A percentile compares a stretch with the other conserved stretches of the same genome.
Evolutionary conservation across 345 rosid species (phyloP).

Genomic region (Viola odorata): DNA sequence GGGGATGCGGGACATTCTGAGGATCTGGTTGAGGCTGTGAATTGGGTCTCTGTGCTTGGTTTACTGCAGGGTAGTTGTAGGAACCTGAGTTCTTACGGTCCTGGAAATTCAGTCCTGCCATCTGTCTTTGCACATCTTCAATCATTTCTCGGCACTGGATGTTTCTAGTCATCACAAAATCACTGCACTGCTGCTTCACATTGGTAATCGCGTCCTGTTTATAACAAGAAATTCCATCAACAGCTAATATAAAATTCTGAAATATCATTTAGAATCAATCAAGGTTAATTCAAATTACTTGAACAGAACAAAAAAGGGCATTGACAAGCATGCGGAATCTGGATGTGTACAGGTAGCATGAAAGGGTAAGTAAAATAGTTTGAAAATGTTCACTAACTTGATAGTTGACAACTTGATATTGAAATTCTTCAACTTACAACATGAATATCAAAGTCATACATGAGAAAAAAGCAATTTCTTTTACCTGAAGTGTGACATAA

Average conservation of each 20-base stretch:
- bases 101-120: slow-evolving; percentile 89
- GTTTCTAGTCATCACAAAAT: slow-evolving; percentile 93
- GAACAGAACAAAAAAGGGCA: background rate
- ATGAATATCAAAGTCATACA: background rate
- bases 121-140: slow-evolving; percentile 86
- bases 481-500: slow-evolving; percentile 95
- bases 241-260: background rate
- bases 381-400: background rate
- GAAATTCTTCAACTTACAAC: background rate
- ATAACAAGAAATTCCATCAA: slow-evolving; percentile 4
- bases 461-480: background rate
- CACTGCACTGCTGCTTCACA: slow-evolving; percentile 95
- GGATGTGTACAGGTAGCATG: too few relatives aligned
- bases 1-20: slow-evolving; percentile 35
- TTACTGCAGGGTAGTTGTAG: slow-evolving; percentile 57
- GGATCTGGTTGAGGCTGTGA: slow-evolving; percentile 45
- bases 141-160: slow-evolving; percentile 98
- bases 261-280: slow-evolving; percentile 4
- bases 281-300: background rate
- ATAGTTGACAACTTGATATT: background rate
- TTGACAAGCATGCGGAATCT: too few relatives aligned
- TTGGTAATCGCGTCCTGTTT: slow-evolving; percentile 91
- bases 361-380: too few relatives aligned
- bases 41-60: slow-evolving; percentile 44
- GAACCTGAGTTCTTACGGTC: slow-evolving; percentile 60